Base-by-base conservation (phyloP, 352 stramenopile genomes). In the Phytopythium vexans region DNA sequence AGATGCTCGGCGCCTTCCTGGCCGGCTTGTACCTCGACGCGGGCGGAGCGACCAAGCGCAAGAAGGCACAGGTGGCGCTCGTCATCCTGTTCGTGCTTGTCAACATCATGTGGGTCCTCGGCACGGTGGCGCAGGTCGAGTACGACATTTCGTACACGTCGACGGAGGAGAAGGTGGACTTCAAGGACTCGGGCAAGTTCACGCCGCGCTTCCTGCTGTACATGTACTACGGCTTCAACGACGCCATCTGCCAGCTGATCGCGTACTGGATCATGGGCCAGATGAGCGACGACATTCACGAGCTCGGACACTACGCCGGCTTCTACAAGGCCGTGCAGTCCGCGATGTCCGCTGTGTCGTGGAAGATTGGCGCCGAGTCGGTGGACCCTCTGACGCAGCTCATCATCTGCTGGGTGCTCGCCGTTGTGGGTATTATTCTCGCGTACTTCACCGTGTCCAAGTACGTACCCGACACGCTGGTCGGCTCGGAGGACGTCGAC, bases 241-340 rank as follows among this genome's bases (percentile, higher is more conserved):
- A 94, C 65, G 77, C 82, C 8, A 52, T 89, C 43, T 86, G 88
- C 45, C 82, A 94, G 41, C 74, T 89, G 5, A 94, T 82, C 64
- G 64, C 71, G 44, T 94, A 92, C 60, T 96, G 86, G 84, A 70
- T 88, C 44, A 73, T 95, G 49, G 77, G 82, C 34, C 54, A 58
- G 16, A 69, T 87, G 7, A 72, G 66, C 4, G 64, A 55, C 1
- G 60, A 60, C 27, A 69, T 72, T 34, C 55, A 57, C 16, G 58
- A 75, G 14, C 66, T 77, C 5, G 67, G 67, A 14, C 70, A 79
- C 43, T 76, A 82, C 16, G 68, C 87, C 6, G 82, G 80, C 0
- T 66, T 78, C 35, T 93, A 89, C 68, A 94, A 95, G 54, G 54
- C 60, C 31, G 52, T 89, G 7, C 82, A 95, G 52, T 45, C 69